phyloP scores from a whole-genome alignment of 2,329 filamentous ascomycete species.

The Hymenotorrendiella dingleyae region DNA sequence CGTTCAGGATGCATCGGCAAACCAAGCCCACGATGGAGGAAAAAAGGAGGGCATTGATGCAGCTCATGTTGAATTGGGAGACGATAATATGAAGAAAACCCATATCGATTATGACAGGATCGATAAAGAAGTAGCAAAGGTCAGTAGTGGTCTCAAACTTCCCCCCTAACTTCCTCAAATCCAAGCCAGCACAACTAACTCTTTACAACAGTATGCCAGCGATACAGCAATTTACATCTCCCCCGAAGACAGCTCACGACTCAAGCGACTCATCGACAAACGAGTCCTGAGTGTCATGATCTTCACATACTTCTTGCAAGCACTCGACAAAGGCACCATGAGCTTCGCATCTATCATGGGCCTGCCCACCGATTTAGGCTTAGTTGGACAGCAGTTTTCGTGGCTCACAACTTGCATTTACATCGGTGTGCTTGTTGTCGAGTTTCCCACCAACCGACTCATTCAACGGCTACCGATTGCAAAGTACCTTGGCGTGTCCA shows the following conservation, averaged over 20 bases:
- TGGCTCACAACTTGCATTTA: conserved; percentile 28
- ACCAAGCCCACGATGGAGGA: not conserved
- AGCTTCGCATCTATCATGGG: conserved; percentile 27
- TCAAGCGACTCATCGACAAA: conserved; percentile 60
- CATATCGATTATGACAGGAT: conserved; percentile 52
- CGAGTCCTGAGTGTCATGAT: conserved; percentile 67
- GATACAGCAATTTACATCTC: conserved; percentile 51
- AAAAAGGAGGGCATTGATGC: conserved; percentile 3
- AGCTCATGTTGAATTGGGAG: conserved; percentile 19
- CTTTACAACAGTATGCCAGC: conserved; percentile 45
- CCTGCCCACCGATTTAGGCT: conserved; percentile 19
- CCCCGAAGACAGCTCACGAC: conserved; percentile 45
- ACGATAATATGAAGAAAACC: conserved; percentile 32
- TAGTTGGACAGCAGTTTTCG: conserved; percentile 39
- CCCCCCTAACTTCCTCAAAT: not conserved
- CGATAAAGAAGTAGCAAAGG: conserved; percentile 61
- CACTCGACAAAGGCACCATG: conserved; percentile 29
- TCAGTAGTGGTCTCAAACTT: not conserved
- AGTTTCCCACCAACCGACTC: conserved; percentile 34
- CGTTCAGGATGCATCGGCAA: not conserved
- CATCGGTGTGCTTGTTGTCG: conserved; percentile 28
- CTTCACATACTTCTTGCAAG: conserved; percentile 42
- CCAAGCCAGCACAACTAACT: not conserved
- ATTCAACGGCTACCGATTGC: conserved; percentile 33
- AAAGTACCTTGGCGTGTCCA: conserved; percentile 30